Evolutionary conservation across 257 asterid genomes (phyloP).

Genomic region (Scutellaria galericulata): DNA sequence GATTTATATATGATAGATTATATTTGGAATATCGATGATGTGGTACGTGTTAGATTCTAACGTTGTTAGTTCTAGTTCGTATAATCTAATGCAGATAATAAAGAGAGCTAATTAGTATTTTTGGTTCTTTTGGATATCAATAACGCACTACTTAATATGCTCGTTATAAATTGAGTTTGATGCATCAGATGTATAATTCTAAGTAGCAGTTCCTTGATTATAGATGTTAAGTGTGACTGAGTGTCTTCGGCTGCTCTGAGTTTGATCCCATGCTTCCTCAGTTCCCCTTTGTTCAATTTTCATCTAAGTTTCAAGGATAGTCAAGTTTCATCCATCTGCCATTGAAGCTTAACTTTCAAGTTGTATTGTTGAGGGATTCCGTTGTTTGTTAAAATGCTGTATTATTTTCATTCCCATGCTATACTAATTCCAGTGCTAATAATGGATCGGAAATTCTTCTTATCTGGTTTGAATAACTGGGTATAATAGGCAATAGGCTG

Average conservation of each 20-base stretch:
- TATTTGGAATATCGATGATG: neutral
- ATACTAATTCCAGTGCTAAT: neutral
- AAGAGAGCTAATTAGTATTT: neutral
- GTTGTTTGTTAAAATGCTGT: neutral
- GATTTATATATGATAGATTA: neutral
- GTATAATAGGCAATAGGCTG: neutral
- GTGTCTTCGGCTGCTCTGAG: neutral
- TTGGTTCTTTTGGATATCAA: conserved; percentile 8
- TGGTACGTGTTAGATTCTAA: neutral
- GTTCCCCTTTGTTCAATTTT: neutral
- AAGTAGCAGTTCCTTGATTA: neutral
- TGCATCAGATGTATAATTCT: neutral
- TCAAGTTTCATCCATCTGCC: neutral
- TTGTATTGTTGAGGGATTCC: neutral
- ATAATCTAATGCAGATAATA: neutral
- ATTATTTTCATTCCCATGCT: neutral
- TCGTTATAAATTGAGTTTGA: neutral
- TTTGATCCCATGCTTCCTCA: neutral
- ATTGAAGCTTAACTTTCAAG: neutral
- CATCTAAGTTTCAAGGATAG: neutral
- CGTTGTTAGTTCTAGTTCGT: neutral
- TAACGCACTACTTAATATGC: neutral
- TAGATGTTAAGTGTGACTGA: too few relatives aligned
- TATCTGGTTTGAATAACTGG: neutral
- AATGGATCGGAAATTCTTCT: neutral